Evolutionary conservation across 805 yeast species (phyloP), one percentile per base, ranked within the genome.

Genomic region (Maudiozyma barnettii): DNA sequence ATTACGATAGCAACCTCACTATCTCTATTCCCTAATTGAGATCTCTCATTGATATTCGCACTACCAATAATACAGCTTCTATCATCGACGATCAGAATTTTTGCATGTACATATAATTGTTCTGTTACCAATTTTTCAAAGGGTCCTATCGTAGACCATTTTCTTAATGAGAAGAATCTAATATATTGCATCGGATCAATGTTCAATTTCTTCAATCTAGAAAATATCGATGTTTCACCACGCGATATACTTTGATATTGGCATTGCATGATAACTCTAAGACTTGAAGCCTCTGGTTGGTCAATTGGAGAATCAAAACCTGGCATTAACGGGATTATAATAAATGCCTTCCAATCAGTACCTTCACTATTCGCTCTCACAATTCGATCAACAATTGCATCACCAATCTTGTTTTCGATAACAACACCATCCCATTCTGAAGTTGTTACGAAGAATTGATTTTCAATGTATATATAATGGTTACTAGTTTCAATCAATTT

Each of bases 371-470:
- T 84, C 0, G 99, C 99, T 42, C 89, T 75, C 31, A 90, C 84
- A 47, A 91, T 90, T 58, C 99, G 75, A 64, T 93, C 98, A n/a
- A 93, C 98, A 41, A 93, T 72, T 0, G 99, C 99, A 72, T 91
- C 96, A 38, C 69, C 99, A 54, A 93, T 84, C 61, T 87, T 75
- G 65, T 93, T 93, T 54, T 86, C 82, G 47, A 93, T 84, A 20
- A 79, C 80, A 5, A 82, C 82, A 38, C 95, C 95, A 57, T 85
- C 91, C 60, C 86, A 80, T 19, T 78, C 79, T 37, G 96, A 83
- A n/a, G 95, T 81, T 0, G 97, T 86, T 42, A 93, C 74, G 63
- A 93, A 93, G 59, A 93, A 93, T 66, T 93, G 99, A 60, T 93
- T 93, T 59, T 93, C 99, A 51, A 93, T 82, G 68, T 93, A 93